These are phyloP conservation scores for Salvia rosmarinus DNA, from an alignment of 257 asterid species.

Conservation along the genomic window DNA sequence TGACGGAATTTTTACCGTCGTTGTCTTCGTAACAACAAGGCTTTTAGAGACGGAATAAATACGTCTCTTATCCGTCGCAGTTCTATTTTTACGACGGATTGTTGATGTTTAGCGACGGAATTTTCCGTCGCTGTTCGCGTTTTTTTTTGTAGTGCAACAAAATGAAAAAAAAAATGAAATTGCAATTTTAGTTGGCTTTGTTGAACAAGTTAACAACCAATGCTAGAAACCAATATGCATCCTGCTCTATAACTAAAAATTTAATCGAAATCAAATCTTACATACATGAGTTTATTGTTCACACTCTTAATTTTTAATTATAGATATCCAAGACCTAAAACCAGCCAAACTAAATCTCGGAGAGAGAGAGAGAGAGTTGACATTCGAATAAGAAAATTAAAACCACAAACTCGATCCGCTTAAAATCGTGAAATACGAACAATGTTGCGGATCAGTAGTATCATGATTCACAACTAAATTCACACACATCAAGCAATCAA, in stretches of 20 bases:
- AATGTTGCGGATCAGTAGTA: not conserved
- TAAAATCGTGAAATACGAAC: not conserved
- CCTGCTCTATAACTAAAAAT: not conserved
- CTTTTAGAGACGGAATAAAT: no score
- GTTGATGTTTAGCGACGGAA: no score
- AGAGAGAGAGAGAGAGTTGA: not conserved
- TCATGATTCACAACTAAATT: not conserved
- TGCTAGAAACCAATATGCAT: not conserved
- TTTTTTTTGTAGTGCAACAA: no score
- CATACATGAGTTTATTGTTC: not conserved
- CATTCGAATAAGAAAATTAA: not conserved
- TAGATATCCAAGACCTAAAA: not conserved
- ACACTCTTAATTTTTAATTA: not conserved
- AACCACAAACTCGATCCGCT: not conserved
- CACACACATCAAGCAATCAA: conserved; percentile 14
- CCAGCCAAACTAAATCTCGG: no score
- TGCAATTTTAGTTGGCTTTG: no score
- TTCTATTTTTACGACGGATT: no score
- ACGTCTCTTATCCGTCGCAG: no score
- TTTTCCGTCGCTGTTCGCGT: no score
- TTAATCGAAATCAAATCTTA: not conserved
- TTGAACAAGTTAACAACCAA: not conserved
- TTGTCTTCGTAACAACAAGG: no score
- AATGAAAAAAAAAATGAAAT: not conserved
- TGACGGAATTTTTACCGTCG: no score